phyloP scores from a whole-genome alignment of 2,329 filamentous ascomycete species.

The Alternaria rosae region DNA sequence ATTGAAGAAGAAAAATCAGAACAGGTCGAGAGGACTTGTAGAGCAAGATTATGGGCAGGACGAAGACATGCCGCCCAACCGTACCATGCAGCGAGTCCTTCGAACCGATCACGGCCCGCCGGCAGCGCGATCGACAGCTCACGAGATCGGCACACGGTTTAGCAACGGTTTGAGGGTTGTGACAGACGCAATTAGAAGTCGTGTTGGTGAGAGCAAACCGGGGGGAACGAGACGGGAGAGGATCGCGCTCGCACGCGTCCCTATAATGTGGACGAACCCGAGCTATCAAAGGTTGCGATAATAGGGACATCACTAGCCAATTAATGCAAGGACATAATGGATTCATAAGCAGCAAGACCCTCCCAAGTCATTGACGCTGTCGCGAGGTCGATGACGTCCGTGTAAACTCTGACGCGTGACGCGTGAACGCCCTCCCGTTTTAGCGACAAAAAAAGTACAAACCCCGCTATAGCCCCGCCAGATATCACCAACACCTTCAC shows the following conservation, averaged over 20 bases:
- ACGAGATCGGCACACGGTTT: not conserved
- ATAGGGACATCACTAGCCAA: not conserved
- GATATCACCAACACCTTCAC: conserved; percentile 1
- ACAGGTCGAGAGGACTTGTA: not conserved
- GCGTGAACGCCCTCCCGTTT: conserved; percentile 11
- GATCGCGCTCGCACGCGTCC: not conserved
- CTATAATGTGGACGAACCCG: not conserved
- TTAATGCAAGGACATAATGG: not conserved
- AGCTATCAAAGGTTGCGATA: not conserved
- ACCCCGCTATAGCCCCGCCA: conserved; percentile 19
- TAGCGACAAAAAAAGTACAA: conserved; percentile 21
- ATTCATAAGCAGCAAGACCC: not conserved
- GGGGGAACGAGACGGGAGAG: not conserved
- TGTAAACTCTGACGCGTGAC: conserved; percentile 14
- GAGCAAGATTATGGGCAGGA: not conserved
- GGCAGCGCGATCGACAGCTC: not conserved
- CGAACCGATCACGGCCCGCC: not conserved
- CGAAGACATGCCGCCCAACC: not conserved
- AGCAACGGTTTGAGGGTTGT: not conserved
- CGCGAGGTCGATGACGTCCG: conserved; percentile 3
- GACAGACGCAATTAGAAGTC: not conserved
- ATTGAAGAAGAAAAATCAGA: conserved; percentile 2
- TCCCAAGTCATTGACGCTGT: not conserved
- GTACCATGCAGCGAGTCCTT: not conserved
- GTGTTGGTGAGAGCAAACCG: not conserved